Percentiles rank a stretch among this genome's conserved stretches.
phyloP scores from a whole-genome alignment of 352 stramenopile species.

The Globisporangium apiculatum region DNA sequence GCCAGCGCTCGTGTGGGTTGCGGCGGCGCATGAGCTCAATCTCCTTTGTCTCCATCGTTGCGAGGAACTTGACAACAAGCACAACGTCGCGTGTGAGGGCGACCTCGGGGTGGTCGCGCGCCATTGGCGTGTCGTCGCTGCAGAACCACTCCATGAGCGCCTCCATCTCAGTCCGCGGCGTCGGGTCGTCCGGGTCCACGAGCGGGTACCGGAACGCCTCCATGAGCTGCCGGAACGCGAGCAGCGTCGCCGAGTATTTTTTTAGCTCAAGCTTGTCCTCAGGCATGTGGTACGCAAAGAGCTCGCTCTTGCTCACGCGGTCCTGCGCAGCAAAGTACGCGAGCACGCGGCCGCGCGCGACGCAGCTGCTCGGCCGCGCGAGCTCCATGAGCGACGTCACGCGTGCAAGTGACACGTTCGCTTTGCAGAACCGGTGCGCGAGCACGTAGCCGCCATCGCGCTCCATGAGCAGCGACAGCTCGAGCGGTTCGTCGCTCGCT shows the following conservation, averaged over 20 bases:
- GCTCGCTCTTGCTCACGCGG: conserved; percentile 37
- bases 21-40: conserved; percentile 83
- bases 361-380: conserved; percentile 62
- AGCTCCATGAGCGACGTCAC: conserved; percentile 82
- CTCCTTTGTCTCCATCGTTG: conserved; percentile 88
- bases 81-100: conserved; percentile 70
- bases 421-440: conserved; percentile 79
- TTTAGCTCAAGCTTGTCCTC: conserved; percentile 87
- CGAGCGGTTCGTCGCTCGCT: conserved; percentile 62
- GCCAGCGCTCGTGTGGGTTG: conserved; percentile 66
- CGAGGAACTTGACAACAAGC: conserved; percentile 83
- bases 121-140: conserved; percentile 67
- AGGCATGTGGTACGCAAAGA: conserved; percentile 87
- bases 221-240: conserved; percentile 84
- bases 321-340: conserved; percentile 78
- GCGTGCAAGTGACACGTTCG: conserved; percentile 73
- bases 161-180: conserved; percentile 86
- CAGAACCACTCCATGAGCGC: conserved; percentile 88
- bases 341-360: conserved; percentile 65
- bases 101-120: conserved; percentile 77
- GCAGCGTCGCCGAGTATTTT: conserved; percentile 83
- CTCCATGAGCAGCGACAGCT: conserved; percentile 78
- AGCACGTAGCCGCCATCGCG: conserved; percentile 77
- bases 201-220: conserved; percentile 81
- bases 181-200: conserved; percentile 71